Conservation (phyloP, 2,329 filamentous ascomycete genomes). For the Colletotrichum falcatum region DNA sequence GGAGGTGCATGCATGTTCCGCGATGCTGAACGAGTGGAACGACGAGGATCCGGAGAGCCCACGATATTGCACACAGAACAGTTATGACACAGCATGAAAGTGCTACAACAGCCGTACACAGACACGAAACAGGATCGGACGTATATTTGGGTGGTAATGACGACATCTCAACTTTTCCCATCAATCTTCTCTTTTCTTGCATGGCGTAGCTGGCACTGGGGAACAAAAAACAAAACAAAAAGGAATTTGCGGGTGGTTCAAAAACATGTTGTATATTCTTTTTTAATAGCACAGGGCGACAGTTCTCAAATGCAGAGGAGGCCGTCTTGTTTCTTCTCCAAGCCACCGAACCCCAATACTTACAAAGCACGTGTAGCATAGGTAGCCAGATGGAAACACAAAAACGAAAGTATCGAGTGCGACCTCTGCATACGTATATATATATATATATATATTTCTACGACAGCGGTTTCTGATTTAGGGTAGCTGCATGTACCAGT, state of each 20-base stretch:
- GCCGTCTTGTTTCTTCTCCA: neutral
- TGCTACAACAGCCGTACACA: constrained; percentile 18
- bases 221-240: neutral
- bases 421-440: neutral
- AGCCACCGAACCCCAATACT: neutral
- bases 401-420: neutral
- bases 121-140: constrained; percentile 1
- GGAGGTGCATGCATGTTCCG: constrained; percentile 1
- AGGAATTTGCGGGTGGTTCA: neutral
- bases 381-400: neutral
- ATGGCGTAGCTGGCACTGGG: constrained; percentile 20
- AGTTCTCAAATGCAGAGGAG: neutral
- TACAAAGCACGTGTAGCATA: constrained; percentile 5
- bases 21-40: neutral
- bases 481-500: neutral
- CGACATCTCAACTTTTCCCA: constrained; percentile 15
- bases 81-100: neutral
- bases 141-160: constrained; percentile 23
- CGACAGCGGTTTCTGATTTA: neutral
- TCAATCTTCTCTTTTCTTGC: neutral
- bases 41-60: neutral
- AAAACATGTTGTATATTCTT: neutral
- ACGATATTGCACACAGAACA: neutral
- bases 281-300: constrained; percentile 27
- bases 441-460: neutral